Evolutionary conservation across 805 yeast species (phyloP), one percentile per base, ranked within the genome.

Genomic region (Candida ovalis): DNA sequence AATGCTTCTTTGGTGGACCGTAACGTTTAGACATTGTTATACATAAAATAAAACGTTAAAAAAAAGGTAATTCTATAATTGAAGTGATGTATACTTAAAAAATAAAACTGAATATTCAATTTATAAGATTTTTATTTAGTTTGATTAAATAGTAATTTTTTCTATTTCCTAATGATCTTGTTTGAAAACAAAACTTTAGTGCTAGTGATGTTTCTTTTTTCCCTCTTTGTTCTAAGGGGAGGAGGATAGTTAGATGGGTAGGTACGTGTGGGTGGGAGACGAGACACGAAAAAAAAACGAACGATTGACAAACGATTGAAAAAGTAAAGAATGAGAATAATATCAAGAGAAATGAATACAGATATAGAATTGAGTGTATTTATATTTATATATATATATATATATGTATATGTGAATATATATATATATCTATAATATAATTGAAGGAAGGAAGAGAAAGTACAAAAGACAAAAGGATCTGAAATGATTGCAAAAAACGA

Each of bases 1-100:
- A 22, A 49, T 53, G 7, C 51, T 40, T 49, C 63, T 59, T 61
- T 48, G 72, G 71, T 18, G 70, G 72, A n/a, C 72, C 72, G 40
- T 63, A 65, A 35, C 22, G 38, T 35, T 35, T 35, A 17, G 38
- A 35, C 38, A 35, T 35, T 2, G 38, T 5, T 35, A 55, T 36
- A 36, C 22, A 21, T 22, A 21, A 18, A 17, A 17, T 35, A 4
- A 18, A 7, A 32, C 5, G 36, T 32, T 5, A 15, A n/a, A 32
- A 15, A n/a, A 15, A n/a, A 32, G 36, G 36, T 8, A 27, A 27
- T 8, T 27, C 30, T 27, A 27, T 27, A 8, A n/a, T n/a, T n/a
- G n/a, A 27, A 27, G 12, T 27, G 30, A 27, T 27, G 30, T 8
- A 27, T 27, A 27, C 12, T 12, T 27, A n/a, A n/a, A n/a, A n/a